Evolutionary conservation across 1,284 basidiomycete genomes (phyloP).

Genomic region (Phylloboletellus chloephorus): DNA sequence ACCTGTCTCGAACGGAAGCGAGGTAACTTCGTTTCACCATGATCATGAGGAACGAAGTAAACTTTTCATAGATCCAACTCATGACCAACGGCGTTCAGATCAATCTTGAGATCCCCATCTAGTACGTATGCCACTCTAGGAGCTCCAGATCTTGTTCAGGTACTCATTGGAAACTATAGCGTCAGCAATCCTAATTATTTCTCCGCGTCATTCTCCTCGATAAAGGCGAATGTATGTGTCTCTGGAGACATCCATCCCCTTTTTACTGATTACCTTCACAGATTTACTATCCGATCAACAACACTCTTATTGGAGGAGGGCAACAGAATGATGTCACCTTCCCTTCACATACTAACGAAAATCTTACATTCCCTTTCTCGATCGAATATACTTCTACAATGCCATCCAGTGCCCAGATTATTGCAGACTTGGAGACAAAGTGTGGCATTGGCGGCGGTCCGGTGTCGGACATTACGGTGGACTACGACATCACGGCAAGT

Average conservation of each 20-base stretch:
- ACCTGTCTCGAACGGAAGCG: slow-evolving; percentile 35
- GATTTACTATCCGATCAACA: slow-evolving; percentile 72
- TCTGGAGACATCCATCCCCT: background rate
- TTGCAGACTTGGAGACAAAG: slow-evolving; percentile 61
- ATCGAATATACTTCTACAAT: slow-evolving; percentile 62
- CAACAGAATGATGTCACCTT: slow-evolving; percentile 59
- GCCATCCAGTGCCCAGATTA: slow-evolving; percentile 56
- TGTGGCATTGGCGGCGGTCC: slow-evolving; percentile 57
- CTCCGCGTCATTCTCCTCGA: slow-evolving; percentile 61
- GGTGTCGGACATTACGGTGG: slow-evolving; percentile 53
- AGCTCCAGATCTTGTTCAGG: slow-evolving; percentile 2
- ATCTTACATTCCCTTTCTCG: slow-evolving; percentile 78
- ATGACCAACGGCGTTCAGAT: slow-evolving; percentile 48
- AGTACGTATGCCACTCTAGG: slow-evolving; percentile 38
- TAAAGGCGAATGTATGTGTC: slow-evolving; percentile 54
- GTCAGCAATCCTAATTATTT: slow-evolving; percentile 88
- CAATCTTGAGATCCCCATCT: slow-evolving; percentile 64
- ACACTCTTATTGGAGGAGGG: slow-evolving; percentile 62
- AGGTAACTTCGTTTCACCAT: slow-evolving; percentile 34
- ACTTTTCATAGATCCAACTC: slow-evolving; percentile 34
- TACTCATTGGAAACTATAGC: slow-evolving; percentile 35
- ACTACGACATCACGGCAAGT: slow-evolving; percentile 64
- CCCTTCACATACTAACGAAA: slow-evolving; percentile 58
- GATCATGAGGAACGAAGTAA: slow-evolving; percentile 2
- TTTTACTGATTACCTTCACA: slow-evolving; percentile 26